Base-by-base conservation (phyloP, 495 filamentous ascomycete genomes). In the Hypoxylon lienhwacheense region DNA sequence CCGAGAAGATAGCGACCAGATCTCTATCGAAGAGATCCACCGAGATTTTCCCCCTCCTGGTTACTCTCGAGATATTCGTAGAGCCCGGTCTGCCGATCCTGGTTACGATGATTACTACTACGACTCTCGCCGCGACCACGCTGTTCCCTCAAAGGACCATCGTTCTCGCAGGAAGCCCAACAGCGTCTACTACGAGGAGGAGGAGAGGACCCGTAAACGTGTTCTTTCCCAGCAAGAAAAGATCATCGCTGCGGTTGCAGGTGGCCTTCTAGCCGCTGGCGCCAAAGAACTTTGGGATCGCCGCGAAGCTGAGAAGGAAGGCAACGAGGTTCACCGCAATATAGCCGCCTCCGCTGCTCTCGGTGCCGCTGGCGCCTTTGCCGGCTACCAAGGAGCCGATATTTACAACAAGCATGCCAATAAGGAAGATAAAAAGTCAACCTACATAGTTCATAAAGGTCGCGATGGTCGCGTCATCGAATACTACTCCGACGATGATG, bases 41-140 rank as follows among this genome's bases (percentile, higher is more conserved):
- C 80, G 84, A 39, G 83, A 87, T 24, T 88, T 85, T 53, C 84
- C 82, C 0, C 83, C 86, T 22, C 74, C 84, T 67, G 74, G 73
- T 35, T 73, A 76, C 53, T 60, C 69, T 66, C 72, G 80, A 35
- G 70, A 82, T 66, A 47, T 82, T 75, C 66, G 73, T 48, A 75
- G 83, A 16, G 64, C 77, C 44, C 69, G 76, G 34, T 80, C 78
- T 10, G 73, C 77, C 45, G 80, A 78, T 17, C 69, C 67, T 26
- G 66, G 65, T 19, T 66, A 72, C 54, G 65, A 74, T 61, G 70
- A 75, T 43, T 60, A 75, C 34, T 70, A 76, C 20, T 72, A 77
- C 43, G 68, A 75, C 33, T 64, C 71, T 16, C 70, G 67, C 36
- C 71, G 65, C 48, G 61, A 70, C 26, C 66, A 61, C 67, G 66